Evolutionary conservation across 805 yeast species (phyloP).

Genomic region (Myxozyma mucilagina): DNA sequence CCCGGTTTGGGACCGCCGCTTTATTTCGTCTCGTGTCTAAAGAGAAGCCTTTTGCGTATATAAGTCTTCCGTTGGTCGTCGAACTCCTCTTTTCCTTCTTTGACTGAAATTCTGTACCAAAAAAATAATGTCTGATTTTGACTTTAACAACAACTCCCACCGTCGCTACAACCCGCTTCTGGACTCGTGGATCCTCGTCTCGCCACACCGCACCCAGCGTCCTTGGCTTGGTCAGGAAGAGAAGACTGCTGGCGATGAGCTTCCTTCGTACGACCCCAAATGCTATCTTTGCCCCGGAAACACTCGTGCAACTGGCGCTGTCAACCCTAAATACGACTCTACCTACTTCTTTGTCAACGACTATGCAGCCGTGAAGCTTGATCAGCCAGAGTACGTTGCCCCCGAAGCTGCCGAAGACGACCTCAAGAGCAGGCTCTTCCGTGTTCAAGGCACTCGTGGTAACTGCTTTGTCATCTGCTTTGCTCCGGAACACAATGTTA

Average conservation of each 20-base stretch:
- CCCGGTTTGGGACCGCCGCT: not conserved
- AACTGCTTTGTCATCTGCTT: conserved; percentile 72
- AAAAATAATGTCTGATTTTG: conserved; percentile 13
- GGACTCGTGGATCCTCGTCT: conserved; percentile 67
- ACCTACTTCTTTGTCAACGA: conserved; percentile 69
- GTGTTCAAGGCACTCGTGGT: conserved; percentile 62
- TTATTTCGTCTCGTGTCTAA: not conserved
- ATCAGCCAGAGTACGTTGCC: conserved; percentile 43
- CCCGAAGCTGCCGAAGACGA: conserved; percentile 18
- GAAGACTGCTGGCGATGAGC: conserved; percentile 43
- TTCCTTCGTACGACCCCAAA: conserved; percentile 60
- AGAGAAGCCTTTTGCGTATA: not conserved
- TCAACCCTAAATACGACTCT: conserved; percentile 56
- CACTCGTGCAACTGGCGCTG: conserved; percentile 59
- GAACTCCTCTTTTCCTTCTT: not conserved
- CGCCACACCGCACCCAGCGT: conserved; percentile 75
- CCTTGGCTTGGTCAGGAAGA: conserved; percentile 83
- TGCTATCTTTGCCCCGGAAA: conserved; percentile 78
- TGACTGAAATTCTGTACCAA: not conserved
- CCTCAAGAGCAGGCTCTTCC: conserved; percentile 45
- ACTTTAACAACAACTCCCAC: conserved; percentile 48
- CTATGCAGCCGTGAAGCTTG: conserved; percentile 65
- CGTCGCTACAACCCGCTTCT: conserved; percentile 69
- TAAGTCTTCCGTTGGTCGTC: not conserved
- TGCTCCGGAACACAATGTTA: conserved; percentile 63